A percentile compares a stretch with the other conserved stretches of the same genome.
These are phyloP conservation scores for Fusarium sp. DNA, from an alignment of 2,329 filamentous ascomycete species.

Conservation along the genomic window DNA sequence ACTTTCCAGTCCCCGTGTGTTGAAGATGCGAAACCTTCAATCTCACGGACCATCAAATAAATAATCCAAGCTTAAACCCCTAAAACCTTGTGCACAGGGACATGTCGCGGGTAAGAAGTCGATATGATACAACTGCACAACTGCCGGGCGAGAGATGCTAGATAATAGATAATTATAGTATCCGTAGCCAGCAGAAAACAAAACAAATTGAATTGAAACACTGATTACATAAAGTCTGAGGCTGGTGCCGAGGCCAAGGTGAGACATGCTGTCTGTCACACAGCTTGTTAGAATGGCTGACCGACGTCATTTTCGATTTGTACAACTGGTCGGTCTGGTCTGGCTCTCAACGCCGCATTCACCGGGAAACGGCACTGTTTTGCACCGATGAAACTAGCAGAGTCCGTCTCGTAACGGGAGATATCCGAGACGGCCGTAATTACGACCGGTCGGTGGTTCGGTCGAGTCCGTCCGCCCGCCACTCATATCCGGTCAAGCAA, in stretches of 20 bases:
- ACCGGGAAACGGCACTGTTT: conserved; percentile 1
- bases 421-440: conserved; percentile 42
- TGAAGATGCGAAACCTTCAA: conserved; percentile 19
- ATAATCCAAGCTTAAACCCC: conserved; percentile 2
- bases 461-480: conserved; percentile 27
- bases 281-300: conserved; percentile 2
- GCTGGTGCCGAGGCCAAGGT: conserved; percentile 33
- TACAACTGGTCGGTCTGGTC: conserved; percentile 11
- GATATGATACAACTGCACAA: too few relatives aligned
- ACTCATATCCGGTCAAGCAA: conserved; percentile 4
- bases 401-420: conserved; percentile 7
- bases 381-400: neutral
- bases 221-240: conserved; percentile 1
- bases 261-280: too few relatives aligned
- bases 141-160: neutral
- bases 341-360: conserved; percentile 14
- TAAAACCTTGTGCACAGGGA: neutral
- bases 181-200: neutral
- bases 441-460: conserved; percentile 36
- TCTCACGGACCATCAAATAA: conserved; percentile 22
- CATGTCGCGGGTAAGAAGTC: conserved; percentile 20
- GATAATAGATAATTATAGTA: conserved; percentile 20
- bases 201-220: neutral
- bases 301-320: neutral
- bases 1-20: conserved; percentile 20